Conservation (phyloP, 331 rosid genomes). For the Acacia concinna region DNA sequence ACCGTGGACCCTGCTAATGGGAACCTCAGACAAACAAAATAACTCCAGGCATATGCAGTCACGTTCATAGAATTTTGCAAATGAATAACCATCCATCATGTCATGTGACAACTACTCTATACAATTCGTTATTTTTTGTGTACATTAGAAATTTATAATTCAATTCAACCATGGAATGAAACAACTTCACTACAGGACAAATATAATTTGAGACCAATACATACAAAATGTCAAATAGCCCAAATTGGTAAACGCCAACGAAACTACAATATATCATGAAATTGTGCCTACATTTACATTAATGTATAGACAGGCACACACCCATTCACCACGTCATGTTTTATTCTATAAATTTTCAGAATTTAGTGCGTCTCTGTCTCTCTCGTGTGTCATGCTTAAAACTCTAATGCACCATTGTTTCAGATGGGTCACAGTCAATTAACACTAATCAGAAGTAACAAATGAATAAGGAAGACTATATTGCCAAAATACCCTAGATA, state of each 20-base stretch:
- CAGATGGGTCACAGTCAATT: not conserved
- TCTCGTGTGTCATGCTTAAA: not conserved
- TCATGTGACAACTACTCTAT: not conserved
- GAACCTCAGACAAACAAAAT: constrained; percentile 7
- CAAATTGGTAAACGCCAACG: not conserved
- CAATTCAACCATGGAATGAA: not conserved
- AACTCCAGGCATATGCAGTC: constrained; percentile 20
- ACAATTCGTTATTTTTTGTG: not conserved
- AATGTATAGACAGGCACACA: not conserved
- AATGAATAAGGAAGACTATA: not conserved
- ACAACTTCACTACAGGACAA: not conserved
- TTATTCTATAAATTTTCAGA: not conserved
- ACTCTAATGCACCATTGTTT: not conserved
- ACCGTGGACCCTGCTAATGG: not conserved
- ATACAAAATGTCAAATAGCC: not conserved
- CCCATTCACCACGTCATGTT: not conserved
- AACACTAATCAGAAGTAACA: not conserved
- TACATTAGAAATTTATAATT: not conserved
- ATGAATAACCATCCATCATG: constrained; percentile 15
- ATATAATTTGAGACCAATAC: not conserved
- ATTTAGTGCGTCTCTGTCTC: not conserved
- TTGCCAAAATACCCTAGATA: not conserved
- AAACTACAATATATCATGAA: not conserved
- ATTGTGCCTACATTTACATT: not conserved
- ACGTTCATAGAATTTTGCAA: constrained; percentile 1